Evolutionary conservation across 345 rosid species (phyloP), one percentile per base, ranked within the genome.

Genomic region (Leavenworthia alabamica): DNA sequence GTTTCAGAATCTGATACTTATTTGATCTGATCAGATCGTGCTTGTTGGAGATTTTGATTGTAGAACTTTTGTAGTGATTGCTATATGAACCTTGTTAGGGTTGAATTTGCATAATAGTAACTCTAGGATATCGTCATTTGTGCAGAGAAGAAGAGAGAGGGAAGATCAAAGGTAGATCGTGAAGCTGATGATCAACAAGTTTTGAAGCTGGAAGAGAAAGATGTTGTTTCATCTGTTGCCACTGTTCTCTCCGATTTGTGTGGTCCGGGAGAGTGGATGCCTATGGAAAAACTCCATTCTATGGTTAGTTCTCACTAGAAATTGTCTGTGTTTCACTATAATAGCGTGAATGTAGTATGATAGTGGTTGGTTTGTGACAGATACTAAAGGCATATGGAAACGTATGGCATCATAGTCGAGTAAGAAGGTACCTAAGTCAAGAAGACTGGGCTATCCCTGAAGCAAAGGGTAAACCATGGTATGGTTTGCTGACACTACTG

Each of bases 191-290:
- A 87, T 64, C 97, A 82, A 63, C 97, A 85, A 56, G 84, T 89
- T 74, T 66, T 89, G 74, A 96, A 74, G 75, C 74, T 89, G 65
- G 99, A 93, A 71, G 99, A 93, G 56, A 93, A 89, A 80, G 97
- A 93, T 73, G 97, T 93, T 31, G 99, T 93, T 15, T 93, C 99
- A 52, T 93, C 97, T 65, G 99, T 89, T 33, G 97, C 99, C 16
- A 93, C 95, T 20, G 96, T 87, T 75, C 89, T 93, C 32, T 93
- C 99, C 4, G 97, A 93, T 79, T 80, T 87, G 44, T 93, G 99
- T 77, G 99, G 99, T 36, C 99, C 99, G 12, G 96, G 99, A 56
- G 96, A 93, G 32, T 93, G 99, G 99, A 93, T 93, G 97, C 82
- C 99, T 7, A 89, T 93, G 99, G 95, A 87, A 73, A 87, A 79